A percentile compares a stretch with the other conserved stretches of the same genome.
Evolutionary conservation across 2,329 filamentous ascomycete genomes (phyloP).

Genomic region (Calycina marina): DNA sequence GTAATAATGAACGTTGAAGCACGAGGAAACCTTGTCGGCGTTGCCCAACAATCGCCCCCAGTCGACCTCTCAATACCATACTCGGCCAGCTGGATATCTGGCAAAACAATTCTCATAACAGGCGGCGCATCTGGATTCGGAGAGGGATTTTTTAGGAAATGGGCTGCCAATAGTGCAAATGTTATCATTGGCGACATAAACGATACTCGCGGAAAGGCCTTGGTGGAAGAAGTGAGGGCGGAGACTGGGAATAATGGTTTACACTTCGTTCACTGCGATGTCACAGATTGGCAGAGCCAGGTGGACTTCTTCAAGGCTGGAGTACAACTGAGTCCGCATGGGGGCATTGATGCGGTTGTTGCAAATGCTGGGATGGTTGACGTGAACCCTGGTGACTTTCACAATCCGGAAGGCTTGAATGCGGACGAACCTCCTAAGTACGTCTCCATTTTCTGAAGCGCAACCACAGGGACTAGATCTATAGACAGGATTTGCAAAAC

Average conservation of each 20-base stretch:
- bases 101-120: constrained; percentile 47
- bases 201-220: constrained; percentile 33
- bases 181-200: constrained; percentile 51
- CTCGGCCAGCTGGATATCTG: constrained; percentile 30
- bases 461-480: too few relatives aligned
- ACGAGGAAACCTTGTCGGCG: too few relatives aligned
- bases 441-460: too few relatives aligned
- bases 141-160: constrained; percentile 35
- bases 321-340: constrained; percentile 34
- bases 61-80: constrained; percentile 31
- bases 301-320: constrained; percentile 47
- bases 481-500: too few relatives aligned
- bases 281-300: constrained; percentile 50
- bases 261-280: constrained; percentile 47
- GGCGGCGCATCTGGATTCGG: constrained; percentile 49
- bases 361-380: constrained; percentile 51
- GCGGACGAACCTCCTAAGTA: constrained; percentile 27
- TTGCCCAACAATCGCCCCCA: constrained; percentile 25
- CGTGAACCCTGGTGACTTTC: constrained; percentile 27
- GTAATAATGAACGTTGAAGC: too few relatives aligned
- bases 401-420: constrained; percentile 27
- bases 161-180: constrained; percentile 41
- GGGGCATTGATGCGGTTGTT: constrained; percentile 46
- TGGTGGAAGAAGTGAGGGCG: constrained; percentile 37
- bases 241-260: constrained; percentile 29